Base-by-base conservation (phyloP, 1,284 basidiomycete genomes). In the Sanguinoderma infundibulare region DNA sequence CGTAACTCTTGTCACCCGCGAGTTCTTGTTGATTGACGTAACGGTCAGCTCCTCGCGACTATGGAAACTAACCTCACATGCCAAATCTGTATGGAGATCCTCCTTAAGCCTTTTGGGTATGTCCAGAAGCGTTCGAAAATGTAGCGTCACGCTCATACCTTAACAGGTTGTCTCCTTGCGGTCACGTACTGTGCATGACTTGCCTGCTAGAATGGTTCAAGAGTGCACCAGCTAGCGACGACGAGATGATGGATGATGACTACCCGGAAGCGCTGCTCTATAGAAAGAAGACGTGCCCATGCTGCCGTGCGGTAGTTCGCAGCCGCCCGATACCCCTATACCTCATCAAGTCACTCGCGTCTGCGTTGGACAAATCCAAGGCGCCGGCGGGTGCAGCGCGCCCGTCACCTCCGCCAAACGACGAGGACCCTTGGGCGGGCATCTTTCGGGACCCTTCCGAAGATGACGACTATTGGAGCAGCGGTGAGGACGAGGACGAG, bases 191-290 rank as follows among this genome's bases (percentile, higher is more conserved):
- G 10, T 92, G 90, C 60, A 79, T 88, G 36, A 67, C 69, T 5
- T 92, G 90, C 66, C 81, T 92, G 8, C 87, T 90, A 73, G 83
- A 85, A 67, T 92, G 90, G 90, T 92, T 92, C 75, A 82, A 84
- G 55, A 82, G 83, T 57, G 87, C 88, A 1, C 89, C 89, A 2
- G 73, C 79, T 1, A 72, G 76, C 7, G 78, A 82, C 15, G 81
- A 84, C 42, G 86, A 87, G 35, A 82, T 83, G 74, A 75, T 81
- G 49, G 81, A 87, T 54, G 79, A 83, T 39, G 79, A 82, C 28
- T 79, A 82, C 47, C 74, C 81, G 8, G 76, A 81, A 30, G 82
- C 83, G 58, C 73, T 87, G 30, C 69, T 89, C 20, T 78, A 78
- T 59, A 83, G 88, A 35, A 78, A 80, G 39, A 92, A 92, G 71